These are phyloP conservation scores for Smallanthus sonchifolius DNA, from an alignment of 129 eudicot genomes.

Conservation along the genomic window DNA sequence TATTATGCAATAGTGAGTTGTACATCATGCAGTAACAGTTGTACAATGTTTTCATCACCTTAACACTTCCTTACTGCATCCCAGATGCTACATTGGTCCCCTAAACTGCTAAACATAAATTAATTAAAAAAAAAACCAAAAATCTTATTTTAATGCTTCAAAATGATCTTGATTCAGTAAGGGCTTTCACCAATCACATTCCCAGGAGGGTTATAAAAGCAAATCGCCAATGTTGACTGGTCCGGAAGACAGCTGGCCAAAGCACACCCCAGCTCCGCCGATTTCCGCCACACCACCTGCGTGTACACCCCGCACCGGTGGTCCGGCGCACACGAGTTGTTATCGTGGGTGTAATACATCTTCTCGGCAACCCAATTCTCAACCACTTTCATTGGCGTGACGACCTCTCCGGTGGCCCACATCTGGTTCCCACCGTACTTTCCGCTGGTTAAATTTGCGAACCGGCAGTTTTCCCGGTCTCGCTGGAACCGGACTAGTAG, in stretches of 20 bases:
- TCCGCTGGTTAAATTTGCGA: slow-evolving; percentile 53
- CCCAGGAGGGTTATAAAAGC: slow-evolving; percentile 90
- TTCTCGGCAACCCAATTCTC: slow-evolving; percentile 78
- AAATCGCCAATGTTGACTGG: slow-evolving; percentile 53
- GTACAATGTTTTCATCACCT: neutral
- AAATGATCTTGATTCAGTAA: slow-evolving; percentile 33
- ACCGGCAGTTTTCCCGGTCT: slow-evolving; percentile 57
- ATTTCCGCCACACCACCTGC: slow-evolving; percentile 85
- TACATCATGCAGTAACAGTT: slow-evolving; percentile 7
- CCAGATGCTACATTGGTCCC: slow-evolving; percentile 7
- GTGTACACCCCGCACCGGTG: slow-evolving; percentile 85
- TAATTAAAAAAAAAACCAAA: neutral
- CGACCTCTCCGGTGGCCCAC: slow-evolving; percentile 44
- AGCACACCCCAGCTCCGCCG: slow-evolving; percentile 75
- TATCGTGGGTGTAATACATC: slow-evolving; percentile 51
- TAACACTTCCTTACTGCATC: slow-evolving; percentile 20
- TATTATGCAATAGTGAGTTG: neutral
- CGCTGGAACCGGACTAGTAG: slow-evolving; percentile 62
- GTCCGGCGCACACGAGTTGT: slow-evolving; percentile 54
- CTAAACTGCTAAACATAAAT: slow-evolving; percentile 2
- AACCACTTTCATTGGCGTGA: slow-evolving; percentile 56
- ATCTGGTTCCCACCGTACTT: slow-evolving; percentile 83
- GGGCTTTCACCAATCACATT: slow-evolving; percentile 84
- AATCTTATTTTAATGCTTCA: slow-evolving; percentile 7
- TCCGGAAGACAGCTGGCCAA: slow-evolving; percentile 53